A percentile compares a stretch with the other conserved stretches of the same genome.
Evolutionary conservation across 208 protist genomes (phyloP).

Genomic region (Leishmania aethiopica): DNA sequence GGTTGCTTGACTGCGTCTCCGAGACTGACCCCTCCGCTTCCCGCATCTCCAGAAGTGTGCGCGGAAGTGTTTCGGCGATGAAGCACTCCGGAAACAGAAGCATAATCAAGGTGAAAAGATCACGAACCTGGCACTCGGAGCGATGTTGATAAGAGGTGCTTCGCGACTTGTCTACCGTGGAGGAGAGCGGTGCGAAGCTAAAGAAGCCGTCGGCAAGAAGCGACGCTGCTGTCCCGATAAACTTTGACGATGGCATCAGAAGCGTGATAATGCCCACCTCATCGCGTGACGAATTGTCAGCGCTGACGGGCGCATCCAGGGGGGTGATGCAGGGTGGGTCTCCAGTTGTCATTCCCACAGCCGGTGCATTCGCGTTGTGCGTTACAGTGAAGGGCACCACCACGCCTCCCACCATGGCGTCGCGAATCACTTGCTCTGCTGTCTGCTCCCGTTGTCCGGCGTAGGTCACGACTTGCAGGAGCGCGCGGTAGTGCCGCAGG

Average conservation of each 20-base stretch:
- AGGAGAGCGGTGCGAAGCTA: constrained; percentile 44
- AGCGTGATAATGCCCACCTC: constrained; percentile 10
- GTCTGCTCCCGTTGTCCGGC: constrained; percentile 37
- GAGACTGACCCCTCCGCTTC: constrained; percentile 9
- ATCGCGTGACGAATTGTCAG: background rate
- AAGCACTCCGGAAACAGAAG: constrained; percentile 85
- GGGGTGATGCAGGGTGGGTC: background rate
- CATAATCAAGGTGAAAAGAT: constrained; percentile 55
- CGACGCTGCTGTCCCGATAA: constrained; percentile 40
- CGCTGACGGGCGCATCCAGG: background rate
- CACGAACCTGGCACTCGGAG: constrained; percentile 51
- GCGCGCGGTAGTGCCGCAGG: constrained; percentile 59
- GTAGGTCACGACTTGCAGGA: constrained; percentile 70
- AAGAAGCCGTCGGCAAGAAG: constrained; percentile 71
- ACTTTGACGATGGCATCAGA: constrained; percentile 66
- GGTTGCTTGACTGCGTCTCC: background rate
- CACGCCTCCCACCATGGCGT: constrained; percentile 67
- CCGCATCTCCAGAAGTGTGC: constrained; percentile 7
- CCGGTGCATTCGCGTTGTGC: background rate
- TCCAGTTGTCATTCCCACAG: background rate
- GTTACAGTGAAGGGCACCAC: constrained; percentile 41
- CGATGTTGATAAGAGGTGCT: constrained; percentile 15
- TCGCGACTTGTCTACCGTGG: constrained; percentile 34
- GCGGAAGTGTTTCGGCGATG: constrained; percentile 16
- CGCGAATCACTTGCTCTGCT: constrained; percentile 51